Base-by-base conservation (phyloP, 305 asterid genomes). In the Fraxinus ornus region DNA sequence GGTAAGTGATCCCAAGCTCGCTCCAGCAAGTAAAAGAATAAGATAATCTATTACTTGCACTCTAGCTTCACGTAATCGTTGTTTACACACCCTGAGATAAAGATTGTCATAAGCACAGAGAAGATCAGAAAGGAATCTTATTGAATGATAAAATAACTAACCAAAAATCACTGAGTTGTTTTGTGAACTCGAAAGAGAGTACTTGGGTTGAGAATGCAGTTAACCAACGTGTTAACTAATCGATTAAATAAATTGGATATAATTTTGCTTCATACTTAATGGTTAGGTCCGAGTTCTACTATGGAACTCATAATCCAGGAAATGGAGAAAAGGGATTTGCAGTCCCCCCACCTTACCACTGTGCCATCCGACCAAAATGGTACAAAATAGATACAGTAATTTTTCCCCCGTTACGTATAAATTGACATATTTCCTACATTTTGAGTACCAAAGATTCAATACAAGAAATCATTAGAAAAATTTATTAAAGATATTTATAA, bases 21-120 rank as follows among this genome's bases (percentile, higher is more conserved):
- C 99, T 74, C 99, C 99, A 80, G 98, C 99, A 77, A 95, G 91
- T 78, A 95, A 89, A 76, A 95, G 91, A 85, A 94, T 95, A 83
- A 95, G 94, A 89, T 93, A 95, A 84, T 95, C 99, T 57, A 92
- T 86, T 10, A 96, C 97, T 86, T 93, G 98, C 60, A 93, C 85
- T 88, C 88, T 92, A 41, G 98, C 95, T 87, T 95, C 98, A 78
- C 98, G 93, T 71, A 94, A 79, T 33, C 97, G 89, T 82, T 95
- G 98, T 94, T 94, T 95, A 75, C 95, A 81, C 39, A 95, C 82
- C 92, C 99, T 95, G 94, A 80, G 85, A 37, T 37, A 37, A 37
- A 37, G 44, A 81, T 81, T 47, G 81, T 19, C 74, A 78, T 10
- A 60, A 32, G 52, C 24, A 83, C 52, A 33, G 44, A 84, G 79